Conservation (phyloP, 805 yeast genomes). For the Lachancea cidri region DNA sequence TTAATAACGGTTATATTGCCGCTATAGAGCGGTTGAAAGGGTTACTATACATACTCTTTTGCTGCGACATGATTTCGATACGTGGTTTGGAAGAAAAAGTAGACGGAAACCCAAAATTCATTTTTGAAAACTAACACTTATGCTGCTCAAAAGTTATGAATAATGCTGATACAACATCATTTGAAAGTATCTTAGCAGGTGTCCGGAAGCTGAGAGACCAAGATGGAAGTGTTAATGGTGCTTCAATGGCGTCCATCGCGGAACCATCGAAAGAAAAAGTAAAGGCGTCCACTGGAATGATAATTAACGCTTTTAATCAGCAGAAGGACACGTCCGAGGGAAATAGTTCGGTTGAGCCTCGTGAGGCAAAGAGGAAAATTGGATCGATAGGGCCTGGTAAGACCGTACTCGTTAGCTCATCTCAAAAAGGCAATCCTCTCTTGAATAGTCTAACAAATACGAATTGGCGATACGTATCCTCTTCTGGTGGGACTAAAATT, state of each 20-base stretch:
- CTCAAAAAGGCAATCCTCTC: slow-evolving; percentile 72
- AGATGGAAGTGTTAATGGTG: slow-evolving; percentile 11
- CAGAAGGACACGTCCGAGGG: slow-evolving; percentile 4
- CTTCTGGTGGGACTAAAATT: slow-evolving; percentile 35
- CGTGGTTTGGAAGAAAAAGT: not conserved
- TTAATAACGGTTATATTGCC: not conserved
- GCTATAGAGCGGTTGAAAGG: no score
- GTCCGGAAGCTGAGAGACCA: slow-evolving; percentile 54
- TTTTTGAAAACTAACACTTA: no score
- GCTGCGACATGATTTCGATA: slow-evolving; percentile 21
- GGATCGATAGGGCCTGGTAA: slow-evolving; percentile 14
- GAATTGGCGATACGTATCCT: slow-evolving; percentile 45
- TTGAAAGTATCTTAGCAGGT: slow-evolving; percentile 67
- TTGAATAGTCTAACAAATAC: slow-evolving; percentile 49
- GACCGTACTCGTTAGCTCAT: slow-evolving; percentile 51
- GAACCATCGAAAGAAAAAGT: not conserved
- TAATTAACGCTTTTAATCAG: slow-evolving; percentile 11
- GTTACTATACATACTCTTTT: slow-evolving; percentile 29
- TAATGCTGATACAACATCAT: slow-evolving; percentile 52
- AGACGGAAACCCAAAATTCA: no score
- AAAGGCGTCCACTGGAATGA: slow-evolving; percentile 1
- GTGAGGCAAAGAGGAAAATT: slow-evolving; percentile 5
- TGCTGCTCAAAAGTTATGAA: slow-evolving; percentile 20
- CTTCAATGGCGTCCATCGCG: not conserved
- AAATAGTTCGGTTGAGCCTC: not conserved